Base-by-base conservation (phyloP, 495 filamentous ascomycete genomes). In the Coniosporium apollinis region DNA sequence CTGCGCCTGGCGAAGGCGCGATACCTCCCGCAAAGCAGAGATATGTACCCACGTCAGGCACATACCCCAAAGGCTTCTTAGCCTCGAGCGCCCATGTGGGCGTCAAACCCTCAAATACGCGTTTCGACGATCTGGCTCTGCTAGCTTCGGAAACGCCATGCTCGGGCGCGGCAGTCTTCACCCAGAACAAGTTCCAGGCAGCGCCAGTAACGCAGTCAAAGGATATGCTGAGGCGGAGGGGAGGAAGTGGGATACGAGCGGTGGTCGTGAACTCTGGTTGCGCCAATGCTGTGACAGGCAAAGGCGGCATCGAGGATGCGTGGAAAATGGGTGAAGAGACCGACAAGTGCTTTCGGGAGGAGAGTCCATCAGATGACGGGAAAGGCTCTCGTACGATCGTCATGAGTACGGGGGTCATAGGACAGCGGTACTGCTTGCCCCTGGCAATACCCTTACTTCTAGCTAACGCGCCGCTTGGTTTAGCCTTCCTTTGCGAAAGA, bases 371-470 rank as follows among this genome's bases (percentile, higher is more conserved):
- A 15, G 62, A 61, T 43, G 71, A 70, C 21, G 74, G 73, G 22
- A 64, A 68, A 36, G 63, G 70, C 22, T 66, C 72, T 30, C 72
- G 72, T 41, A 82, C 81, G 5, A 61, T 99, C 28, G 85, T 96
- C 33, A 94, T 96, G 91, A 91, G 82, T 55, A 99, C 89, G 7
- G 91, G 89, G 32, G 89, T 99, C 10, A 99, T 99, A 52, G 91
- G 89, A 21, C 89, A 97, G 57, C 76, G 78, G 78, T n/a, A n/a
- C n/a, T n/a, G n/a, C n/a, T n/a, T n/a, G n/a, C n/a, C n/a, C n/a
- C n/a, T n/a, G n/a, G n/a, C n/a, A n/a, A n/a, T n/a, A n/a, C n/a
- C n/a, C n/a, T n/a, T n/a, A n/a, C n/a, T n/a, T n/a, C n/a, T n/a
- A n/a, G n/a, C n/a, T n/a, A n/a, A n/a, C n/a, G n/a, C n/a, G n/a